Base-by-base conservation (phyloP, 495 filamentous ascomycete genomes). In the Symbiotaphrina buchneri region DNA sequence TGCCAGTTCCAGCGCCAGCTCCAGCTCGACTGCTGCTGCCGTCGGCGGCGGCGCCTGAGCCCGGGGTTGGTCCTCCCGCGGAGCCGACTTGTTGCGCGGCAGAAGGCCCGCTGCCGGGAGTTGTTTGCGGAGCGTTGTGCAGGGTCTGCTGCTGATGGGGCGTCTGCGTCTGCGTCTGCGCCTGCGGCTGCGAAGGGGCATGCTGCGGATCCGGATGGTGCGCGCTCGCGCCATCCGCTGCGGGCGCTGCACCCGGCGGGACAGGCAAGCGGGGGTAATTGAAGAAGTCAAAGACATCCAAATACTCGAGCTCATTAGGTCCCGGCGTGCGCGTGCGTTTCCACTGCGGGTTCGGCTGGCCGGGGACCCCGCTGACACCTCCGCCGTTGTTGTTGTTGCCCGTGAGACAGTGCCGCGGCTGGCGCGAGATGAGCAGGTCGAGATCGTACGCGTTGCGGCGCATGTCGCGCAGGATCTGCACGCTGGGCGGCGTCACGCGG, bases 221-320 rank as follows among this genome's bases (percentile, higher is more conserved):
- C n/a, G 11, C 24, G 28, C 13, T 31, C 16, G 15, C 30, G 36
- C 47, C 47, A 16, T 40, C 41, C 18, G 49, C 47, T 21, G 53
- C 53, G 8, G 47, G 45, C 18, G 45, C 50, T n/a, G n/a, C n/a
- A n/a, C n/a, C n/a, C n/a, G n/a, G n/a, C n/a, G n/a, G n/a, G 21
- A 58, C 45, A 3, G 76, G 72, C 5, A 87, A 54, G 11, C 79
- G 57, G 3, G 82, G 82, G 27, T 87, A 65, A 48, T 90, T 90
- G 57, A 90, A 92, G 52, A 84, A 90, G 37, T 83, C 77, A 46
- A 92, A 92, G 2, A 90, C 77, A 43, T 92, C 80, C n/a, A 90
- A 53, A 41, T 84, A 90, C 40, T 90, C 82, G 7, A 87, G 55
- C 35, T 91, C 77, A 45, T 83, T 78, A 6, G 73, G 65, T 6